Evolutionary conservation across 2,329 filamentous ascomycete genomes (phyloP).

Genomic region (Fusarium sp.): DNA sequence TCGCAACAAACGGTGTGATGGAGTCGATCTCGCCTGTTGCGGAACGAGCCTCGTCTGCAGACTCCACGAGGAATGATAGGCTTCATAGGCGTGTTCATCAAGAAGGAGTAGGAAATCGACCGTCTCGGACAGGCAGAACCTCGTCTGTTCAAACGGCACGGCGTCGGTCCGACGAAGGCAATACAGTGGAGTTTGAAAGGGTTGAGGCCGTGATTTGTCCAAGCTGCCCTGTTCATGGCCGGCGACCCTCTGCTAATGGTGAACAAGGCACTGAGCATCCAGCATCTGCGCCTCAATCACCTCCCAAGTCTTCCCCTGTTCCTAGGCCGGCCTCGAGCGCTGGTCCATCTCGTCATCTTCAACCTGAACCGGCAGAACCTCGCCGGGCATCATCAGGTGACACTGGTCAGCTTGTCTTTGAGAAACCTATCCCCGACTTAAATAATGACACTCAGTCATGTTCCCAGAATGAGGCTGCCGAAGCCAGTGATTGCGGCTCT

Average conservation of each 20-base stretch:
- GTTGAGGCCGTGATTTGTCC: constrained; percentile 17
- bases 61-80: constrained; percentile 23
- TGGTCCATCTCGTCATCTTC: neutral
- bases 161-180: neutral
- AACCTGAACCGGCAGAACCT: neutral
- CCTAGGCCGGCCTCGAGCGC: neutral
- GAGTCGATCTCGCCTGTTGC: neutral
- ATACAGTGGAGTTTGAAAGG: constrained; percentile 1
- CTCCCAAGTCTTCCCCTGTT: neutral
- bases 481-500: constrained; percentile 22
- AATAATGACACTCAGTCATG: neutral
- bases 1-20: neutral
- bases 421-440: neutral
- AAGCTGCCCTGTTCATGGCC: constrained; percentile 24
- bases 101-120: neutral
- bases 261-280: neutral
- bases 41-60: neutral
- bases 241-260: neutral
- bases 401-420: neutral
- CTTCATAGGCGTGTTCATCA: constrained; percentile 9
- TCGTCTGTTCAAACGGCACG: neutral
- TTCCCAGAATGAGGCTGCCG: constrained; percentile 23
- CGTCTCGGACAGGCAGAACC: neutral
- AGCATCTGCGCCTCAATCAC: neutral
- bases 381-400: constrained; percentile 4